phyloP scores from a whole-genome alignment of 2,329 filamentous ascomycete genomes.

The Aspergillus fischeri region DNA sequence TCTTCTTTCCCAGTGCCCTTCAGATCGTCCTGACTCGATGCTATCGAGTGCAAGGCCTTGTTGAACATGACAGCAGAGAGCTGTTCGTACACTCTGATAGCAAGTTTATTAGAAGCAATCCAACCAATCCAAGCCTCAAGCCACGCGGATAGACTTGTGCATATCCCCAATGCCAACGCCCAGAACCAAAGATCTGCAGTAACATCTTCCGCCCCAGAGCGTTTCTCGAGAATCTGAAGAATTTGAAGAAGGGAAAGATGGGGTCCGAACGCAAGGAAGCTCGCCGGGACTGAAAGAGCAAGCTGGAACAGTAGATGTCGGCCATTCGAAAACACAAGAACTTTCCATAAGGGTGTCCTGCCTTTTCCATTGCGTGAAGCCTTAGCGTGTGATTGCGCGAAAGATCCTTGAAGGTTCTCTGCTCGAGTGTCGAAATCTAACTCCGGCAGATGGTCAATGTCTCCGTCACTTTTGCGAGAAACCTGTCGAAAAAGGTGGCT shows the following conservation, averaged over 20 bases:
- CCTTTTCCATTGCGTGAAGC: conserved; percentile 14
- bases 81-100: conserved; percentile 64
- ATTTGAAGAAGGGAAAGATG: conserved; percentile 66
- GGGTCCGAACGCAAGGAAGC: conserved; percentile 63
- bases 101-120: conserved; percentile 60
- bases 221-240: conserved; percentile 59
- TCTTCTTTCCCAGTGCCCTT: conserved; percentile 32
- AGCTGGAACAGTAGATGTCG: conserved; percentile 56
- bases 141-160: conserved; percentile 54
- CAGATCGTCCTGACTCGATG: conserved; percentile 49
- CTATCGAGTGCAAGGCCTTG: conserved; percentile 70
- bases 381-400: conserved; percentile 22
- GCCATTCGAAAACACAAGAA: conserved; percentile 57
- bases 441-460: conserved; percentile 59
- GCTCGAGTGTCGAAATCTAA: conserved; percentile 54
- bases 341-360: conserved; percentile 53
- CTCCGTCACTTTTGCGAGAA: conserved; percentile 55
- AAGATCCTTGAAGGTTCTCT: conserved; percentile 49
- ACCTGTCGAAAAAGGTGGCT: conserved; percentile 52
- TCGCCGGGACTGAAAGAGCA: conserved; percentile 50
- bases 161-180: conserved; percentile 60
- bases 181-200: conserved; percentile 61
- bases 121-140: conserved; percentile 65
- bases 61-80: conserved; percentile 69
- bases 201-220: conserved; percentile 43